Evolutionary conservation across 1,284 basidiomycete genomes (phyloP), one percentile per base, ranked within the genome.

Genomic region (Tilletia horrida): DNA sequence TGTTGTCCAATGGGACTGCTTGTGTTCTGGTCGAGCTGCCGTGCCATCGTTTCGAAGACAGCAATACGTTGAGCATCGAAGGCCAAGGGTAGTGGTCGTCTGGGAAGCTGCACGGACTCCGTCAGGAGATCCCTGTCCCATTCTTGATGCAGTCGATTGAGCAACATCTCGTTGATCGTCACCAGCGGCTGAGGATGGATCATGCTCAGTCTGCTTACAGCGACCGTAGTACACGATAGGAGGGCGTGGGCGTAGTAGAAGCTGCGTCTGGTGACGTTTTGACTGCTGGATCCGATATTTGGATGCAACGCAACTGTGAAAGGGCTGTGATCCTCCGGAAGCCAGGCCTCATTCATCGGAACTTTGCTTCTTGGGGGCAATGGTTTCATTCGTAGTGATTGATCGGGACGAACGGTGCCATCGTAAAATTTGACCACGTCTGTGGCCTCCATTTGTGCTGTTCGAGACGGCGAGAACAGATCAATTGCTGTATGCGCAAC

Each of bases 261-360:
- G 27, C 29, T 35, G 1, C 55, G 55, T 21, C 35, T 25, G 50
- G 62, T 62, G 50, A 23, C 7, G 40, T 25, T 29, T 35, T 31
- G 9, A 31, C 40, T 31, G 47, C 59, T 31, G 9, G 61, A 23
- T 3, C 14, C 42, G 25, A 35, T 21, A 23, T 13, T 14, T 9
- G 27, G 31, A 44, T 8, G 31, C 29, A 27, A 27, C 18, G 29
- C 27, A 16, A 59, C 55, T 21, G 47, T n/a, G 47, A 66, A 69
- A 14, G 65, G 50, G n/a, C 65, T 57, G n/a, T 63, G 64, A 40
- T 69, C 67, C 57, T 69, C 67, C 2, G 65, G 31, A 44, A 69
- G 55, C 67, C 67, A 69, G 13, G 55, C 55, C 27, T 59, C 55
- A 29, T 59, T 59, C 55, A 59, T 59, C 8, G 55, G 55, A 3